Conservation (phyloP, 768 basidiomycete genomes). For the Suillus cothurnatus region DNA sequence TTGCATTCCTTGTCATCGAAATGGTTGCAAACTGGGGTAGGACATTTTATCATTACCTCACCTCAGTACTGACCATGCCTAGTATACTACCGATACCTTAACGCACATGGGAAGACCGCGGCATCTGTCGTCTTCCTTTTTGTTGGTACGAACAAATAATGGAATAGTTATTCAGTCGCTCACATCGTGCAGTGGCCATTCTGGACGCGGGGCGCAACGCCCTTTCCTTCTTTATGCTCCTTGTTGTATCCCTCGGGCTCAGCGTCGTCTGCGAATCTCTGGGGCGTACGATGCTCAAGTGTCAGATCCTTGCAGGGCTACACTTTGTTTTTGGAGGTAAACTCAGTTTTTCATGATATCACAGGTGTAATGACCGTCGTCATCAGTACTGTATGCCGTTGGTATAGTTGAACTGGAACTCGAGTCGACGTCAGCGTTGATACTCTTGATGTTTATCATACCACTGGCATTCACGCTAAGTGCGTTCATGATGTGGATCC, state of each 20-base stretch:
- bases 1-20: constrained; percentile 87
- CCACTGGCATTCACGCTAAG: constrained; percentile 96
- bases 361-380: not conserved
- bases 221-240: constrained; percentile 91
- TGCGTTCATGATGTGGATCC: constrained; percentile 94
- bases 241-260: constrained; percentile 90
- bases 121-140: constrained; percentile 90
- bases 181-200: constrained; percentile 70
- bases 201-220: constrained; percentile 94
- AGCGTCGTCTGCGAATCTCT: constrained; percentile 91
- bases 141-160: constrained; percentile 60
- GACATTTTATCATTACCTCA: constrained; percentile 17
- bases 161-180: constrained; percentile 6
- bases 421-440: constrained; percentile 84
- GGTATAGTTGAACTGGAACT: constrained; percentile 93
- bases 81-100: constrained; percentile 95
- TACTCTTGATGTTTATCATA: constrained; percentile 88
- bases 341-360: constrained; percentile 28
- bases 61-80: constrained; percentile 14
- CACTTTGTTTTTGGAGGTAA: constrained; percentile 95
- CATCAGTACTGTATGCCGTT: constrained; percentile 83
- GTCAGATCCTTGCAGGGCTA: constrained; percentile 76
- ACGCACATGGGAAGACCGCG: constrained; percentile 75
- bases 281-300: constrained; percentile 81
- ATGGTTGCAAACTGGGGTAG: constrained; percentile 91